A percentile compares a stretch with the other conserved stretches of the same genome.
These are phyloP conservation scores for Suhomyces tanzawaensis DNA, from an alignment of 805 yeast genomes.

Conservation along the genomic window DNA sequence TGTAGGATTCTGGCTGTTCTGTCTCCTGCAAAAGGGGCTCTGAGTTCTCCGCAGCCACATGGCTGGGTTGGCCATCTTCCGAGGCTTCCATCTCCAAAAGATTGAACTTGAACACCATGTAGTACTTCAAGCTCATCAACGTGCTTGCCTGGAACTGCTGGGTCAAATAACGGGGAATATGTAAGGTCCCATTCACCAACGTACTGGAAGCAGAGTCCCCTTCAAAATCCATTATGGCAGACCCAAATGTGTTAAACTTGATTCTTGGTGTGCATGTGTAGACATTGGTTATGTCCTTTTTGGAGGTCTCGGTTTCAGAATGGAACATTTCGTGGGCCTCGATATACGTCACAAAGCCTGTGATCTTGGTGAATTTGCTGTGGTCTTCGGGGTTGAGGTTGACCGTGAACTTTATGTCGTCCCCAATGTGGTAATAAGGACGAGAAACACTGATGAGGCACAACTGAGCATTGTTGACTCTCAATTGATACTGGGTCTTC, in stretches of 20 bases:
- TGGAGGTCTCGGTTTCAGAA: constrained; percentile 8
- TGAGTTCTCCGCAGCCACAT: not conserved
- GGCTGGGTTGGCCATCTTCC: not conserved
- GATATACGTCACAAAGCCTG: constrained; percentile 33
- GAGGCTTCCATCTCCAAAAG: constrained; percentile 21
- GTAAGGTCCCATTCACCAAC: constrained; percentile 25
- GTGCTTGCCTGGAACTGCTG: constrained; percentile 37
- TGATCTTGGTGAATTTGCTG: constrained; percentile 22
- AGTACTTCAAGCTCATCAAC: constrained; percentile 37
- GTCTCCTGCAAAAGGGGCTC: not conserved
- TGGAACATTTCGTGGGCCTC: constrained; percentile 42
- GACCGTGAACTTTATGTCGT: constrained; percentile 34
- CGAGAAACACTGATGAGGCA: constrained; percentile 33
- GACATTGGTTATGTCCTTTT: constrained; percentile 18
- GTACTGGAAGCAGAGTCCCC: constrained; percentile 6
- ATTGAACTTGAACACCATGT: constrained; percentile 36
- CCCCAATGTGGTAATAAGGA: constrained; percentile 38
- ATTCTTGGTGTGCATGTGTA: constrained; percentile 35
- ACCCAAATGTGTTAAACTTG: constrained; percentile 33
- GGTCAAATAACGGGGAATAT: constrained; percentile 30
- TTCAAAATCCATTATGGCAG: constrained; percentile 19
- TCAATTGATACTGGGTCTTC: constrained; percentile 36
- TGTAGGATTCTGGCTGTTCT: not conserved
- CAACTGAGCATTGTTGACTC: constrained; percentile 31
- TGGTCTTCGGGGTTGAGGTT: constrained; percentile 21